Base-by-base conservation (phyloP, 768 basidiomycete genomes). In the Lactarius psammicola region DNA sequence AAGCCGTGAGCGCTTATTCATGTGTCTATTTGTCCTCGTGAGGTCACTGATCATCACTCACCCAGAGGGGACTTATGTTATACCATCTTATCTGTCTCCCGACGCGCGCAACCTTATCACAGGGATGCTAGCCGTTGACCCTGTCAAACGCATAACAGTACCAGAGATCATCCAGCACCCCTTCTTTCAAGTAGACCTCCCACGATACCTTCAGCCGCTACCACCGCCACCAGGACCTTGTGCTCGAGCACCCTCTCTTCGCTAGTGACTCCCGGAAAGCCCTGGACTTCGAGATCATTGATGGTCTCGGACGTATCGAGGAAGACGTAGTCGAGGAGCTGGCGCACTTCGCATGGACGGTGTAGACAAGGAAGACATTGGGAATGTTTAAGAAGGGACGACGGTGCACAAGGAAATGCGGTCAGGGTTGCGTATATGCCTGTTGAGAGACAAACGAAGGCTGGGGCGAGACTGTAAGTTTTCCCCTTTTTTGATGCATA, bases 401-500 rank as follows among this genome's bases (percentile, higher is more conserved):
- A 95, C 68, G 94, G 92, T 0, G 81, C 85, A 49, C 87, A 89
- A 66, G 92, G 95, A 44, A 97, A 98, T 74, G 88, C 93, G 61
- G 89, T 98, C 74, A 95, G 97, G 77, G 95, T 99, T 8, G 95
- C 96, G 0, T 99, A 98, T 76, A 87, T 95, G 85, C 81, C n/a
- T 99, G 4, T 80, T 97, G 54, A 81, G 94, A 63, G 96, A 99
- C 73, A 95, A 95, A 78, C 81, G 87, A 70, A 80, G 94, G 44
- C 82, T 90, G 60, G 87, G 94, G 7, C 85, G 89, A 75, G 93
- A 94, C 74, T 78, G 95, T 96, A 72, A 82, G 94, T 82, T 42
- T 15, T 20, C 9, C 5, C n/a, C 59, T 42, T 63, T 56, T 60
- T 66, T 33, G 26, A 26, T 46, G 18, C 57, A 11, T 68, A 46